Percentiles rank a stretch among this genome's conserved stretches.
phyloP scores from a whole-genome alignment of 768 basidiomycete genomes.

The Filobasidium floriforme region DNA sequence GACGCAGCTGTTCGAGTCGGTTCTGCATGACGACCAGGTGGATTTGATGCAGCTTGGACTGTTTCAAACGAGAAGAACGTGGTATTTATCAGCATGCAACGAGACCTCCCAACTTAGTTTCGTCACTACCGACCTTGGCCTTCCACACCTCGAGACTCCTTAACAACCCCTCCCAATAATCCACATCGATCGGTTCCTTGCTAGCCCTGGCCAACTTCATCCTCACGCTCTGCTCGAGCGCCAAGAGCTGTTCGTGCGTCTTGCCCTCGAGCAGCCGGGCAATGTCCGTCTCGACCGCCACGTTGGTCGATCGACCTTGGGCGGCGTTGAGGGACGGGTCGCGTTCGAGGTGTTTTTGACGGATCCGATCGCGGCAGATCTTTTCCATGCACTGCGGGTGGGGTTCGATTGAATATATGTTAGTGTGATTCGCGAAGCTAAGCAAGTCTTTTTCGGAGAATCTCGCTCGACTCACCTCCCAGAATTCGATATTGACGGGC shows the following conservation, averaged over 20 bases:
- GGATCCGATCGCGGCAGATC: constrained; percentile 82
- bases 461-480: constrained; percentile 60
- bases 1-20: constrained; percentile 88
- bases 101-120: not conserved
- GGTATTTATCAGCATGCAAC: not conserved
- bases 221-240: constrained; percentile 77
- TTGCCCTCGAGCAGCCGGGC: constrained; percentile 72
- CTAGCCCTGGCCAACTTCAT: constrained; percentile 63
- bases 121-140: constrained; percentile 61
- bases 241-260: constrained; percentile 71
- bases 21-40: constrained; percentile 97
- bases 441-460: not conserved
- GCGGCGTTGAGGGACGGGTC: constrained; percentile 40
- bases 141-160: constrained; percentile 94
- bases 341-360: constrained; percentile 59
- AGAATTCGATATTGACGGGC: constrained; percentile 86
- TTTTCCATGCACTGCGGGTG: constrained; percentile 83
- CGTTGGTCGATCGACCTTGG: constrained; percentile 33
- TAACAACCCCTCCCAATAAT: constrained; percentile 92
- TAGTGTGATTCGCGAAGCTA: constrained; percentile 30
- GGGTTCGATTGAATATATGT: constrained; percentile 1
- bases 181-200: constrained; percentile 89
- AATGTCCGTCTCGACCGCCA: constrained; percentile 77
- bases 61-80: constrained; percentile 8
- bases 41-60: constrained; percentile 84